These are phyloP conservation scores for Pseudogymnoascus sp. DNA, from an alignment of 2,329 filamentous ascomycete species.

Conservation along the genomic window DNA sequence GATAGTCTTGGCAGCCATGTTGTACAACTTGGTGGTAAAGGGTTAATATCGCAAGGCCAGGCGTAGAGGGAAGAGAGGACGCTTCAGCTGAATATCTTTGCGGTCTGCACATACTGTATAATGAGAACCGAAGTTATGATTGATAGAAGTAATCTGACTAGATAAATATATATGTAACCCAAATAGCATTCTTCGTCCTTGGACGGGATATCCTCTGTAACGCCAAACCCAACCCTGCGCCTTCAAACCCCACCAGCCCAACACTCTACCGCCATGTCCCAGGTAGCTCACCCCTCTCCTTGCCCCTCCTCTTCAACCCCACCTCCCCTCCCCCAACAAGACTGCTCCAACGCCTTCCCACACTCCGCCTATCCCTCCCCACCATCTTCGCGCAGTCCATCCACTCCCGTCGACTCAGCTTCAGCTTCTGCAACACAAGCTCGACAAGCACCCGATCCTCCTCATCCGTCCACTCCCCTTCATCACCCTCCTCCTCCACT, in stretches of 20 bases:
- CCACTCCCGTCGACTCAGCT: conserved; percentile 57
- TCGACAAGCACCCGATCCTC: conserved; percentile 61
- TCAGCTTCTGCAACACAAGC: conserved; percentile 58
- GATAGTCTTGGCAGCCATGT: not conserved
- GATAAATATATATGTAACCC: conserved; percentile 1
- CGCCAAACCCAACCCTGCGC: not conserved
- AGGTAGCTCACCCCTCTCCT: conserved; percentile 41
- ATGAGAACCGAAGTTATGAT: not conserved
- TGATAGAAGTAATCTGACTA: conserved; percentile 6
- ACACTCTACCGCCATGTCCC: conserved; percentile 44
- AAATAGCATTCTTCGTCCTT: conserved; percentile 7
- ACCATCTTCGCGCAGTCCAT: conserved; percentile 58
- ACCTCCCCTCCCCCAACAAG: conserved; percentile 52
- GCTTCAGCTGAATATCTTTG: not conserved
- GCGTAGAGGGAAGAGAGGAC: not conserved
- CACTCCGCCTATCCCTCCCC: conserved; percentile 50
- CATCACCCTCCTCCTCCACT: conserved; percentile 36
- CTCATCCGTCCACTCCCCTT: conserved; percentile 50
- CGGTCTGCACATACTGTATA: not conserved
- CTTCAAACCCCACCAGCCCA: not conserved
- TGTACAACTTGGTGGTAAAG: not conserved
- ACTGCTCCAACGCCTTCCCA: conserved; percentile 56
- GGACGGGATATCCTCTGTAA: conserved; percentile 1
- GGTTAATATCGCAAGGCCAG: not conserved
- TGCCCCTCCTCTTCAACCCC: conserved; percentile 44